Evolutionary conservation across 139 green algal species (phyloP), one percentile per base, ranked within the genome.

Genomic region (Coelastrella sp.): DNA sequence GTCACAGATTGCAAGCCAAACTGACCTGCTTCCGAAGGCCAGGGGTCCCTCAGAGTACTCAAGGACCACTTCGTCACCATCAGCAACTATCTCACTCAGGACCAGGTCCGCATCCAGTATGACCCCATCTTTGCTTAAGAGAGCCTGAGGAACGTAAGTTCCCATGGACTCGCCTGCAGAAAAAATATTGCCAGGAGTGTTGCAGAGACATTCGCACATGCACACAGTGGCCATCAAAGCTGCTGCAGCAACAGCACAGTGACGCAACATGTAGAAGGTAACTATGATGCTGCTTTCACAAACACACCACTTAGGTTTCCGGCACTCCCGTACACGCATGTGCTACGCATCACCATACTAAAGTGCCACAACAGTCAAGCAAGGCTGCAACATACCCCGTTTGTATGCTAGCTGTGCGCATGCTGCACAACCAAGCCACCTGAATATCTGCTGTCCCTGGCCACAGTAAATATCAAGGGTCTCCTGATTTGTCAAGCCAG

Each of bases 101-200:
- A 97, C 95, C 24, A 96, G 95, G 93, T 97, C 94, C 0, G 94
- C 87, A 87, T 98, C 96, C 76, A 96, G 90, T 4, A 96, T 80
- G 57, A 91, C 93, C 5, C 96, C 95, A 70, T 98, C 96, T 56
- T 94, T 94, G 80, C 91, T 93, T 27, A 94, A 88, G 0, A 98
- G 92, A 17, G 95, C 93, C 82, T 97, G 95, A 6, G 96, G 96
- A 49, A 97, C 93, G 89, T 94, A 97, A 4, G 92, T 74, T 12
- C 95, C 95, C 25, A 94, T 89, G 5, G 93, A 91, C 60, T 96
- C 93, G 4, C 95, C 95, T 95, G 91, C 56, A 91, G 49, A 14
- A 57, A 49, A 49, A 49, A 66, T 22, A 66, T 25, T 19, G 73
- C 22, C 35, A 49, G 35, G 35, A 49, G 11, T 70, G 63, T 70